Conservation (phyloP, 2,329 filamentous ascomycete species). For the Leptographium wingfieldii region DNA sequence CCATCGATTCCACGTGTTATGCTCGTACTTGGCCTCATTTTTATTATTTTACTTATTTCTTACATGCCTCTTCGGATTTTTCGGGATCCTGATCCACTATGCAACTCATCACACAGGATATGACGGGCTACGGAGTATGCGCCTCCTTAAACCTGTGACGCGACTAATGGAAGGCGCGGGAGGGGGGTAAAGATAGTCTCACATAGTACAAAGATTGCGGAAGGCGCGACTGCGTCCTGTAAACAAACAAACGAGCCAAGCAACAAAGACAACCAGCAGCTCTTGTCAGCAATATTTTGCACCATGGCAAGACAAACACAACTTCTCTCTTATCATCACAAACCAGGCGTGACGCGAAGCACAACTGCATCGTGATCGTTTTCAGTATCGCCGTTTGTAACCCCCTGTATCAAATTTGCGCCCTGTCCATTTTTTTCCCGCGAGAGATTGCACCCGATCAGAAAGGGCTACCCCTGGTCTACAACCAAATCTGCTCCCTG, state of each 20-base stretch:
- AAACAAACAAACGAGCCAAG: background rate
- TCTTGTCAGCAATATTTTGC: background rate
- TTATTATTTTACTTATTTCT: background rate
- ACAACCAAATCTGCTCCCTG: background rate
- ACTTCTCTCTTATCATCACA: background rate
- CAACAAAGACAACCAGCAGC: background rate
- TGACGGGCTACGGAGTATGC: background rate
- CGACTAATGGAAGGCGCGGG: background rate
- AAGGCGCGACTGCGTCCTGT: background rate
- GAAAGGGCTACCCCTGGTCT: background rate
- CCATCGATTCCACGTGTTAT: background rate
- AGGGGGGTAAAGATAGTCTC: background rate
- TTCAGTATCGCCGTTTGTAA: background rate
- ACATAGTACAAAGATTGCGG: background rate
- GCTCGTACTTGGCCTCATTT: background rate
- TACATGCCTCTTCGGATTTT: background rate
- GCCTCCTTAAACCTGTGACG: background rate
- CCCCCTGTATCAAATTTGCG: constrained; percentile 6
- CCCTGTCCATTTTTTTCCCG: constrained; percentile 13
- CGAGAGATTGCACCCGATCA: constrained; percentile 19
- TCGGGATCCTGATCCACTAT: background rate
- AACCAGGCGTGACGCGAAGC: background rate
- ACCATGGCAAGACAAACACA: background rate
- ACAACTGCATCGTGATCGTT: constrained; percentile 8
- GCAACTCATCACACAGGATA: background rate